Evolutionary conservation across 805 yeast genomes (phyloP), one percentile per base, ranked within the genome.

Genomic region (Wilhelminamyces savonicus): DNA sequence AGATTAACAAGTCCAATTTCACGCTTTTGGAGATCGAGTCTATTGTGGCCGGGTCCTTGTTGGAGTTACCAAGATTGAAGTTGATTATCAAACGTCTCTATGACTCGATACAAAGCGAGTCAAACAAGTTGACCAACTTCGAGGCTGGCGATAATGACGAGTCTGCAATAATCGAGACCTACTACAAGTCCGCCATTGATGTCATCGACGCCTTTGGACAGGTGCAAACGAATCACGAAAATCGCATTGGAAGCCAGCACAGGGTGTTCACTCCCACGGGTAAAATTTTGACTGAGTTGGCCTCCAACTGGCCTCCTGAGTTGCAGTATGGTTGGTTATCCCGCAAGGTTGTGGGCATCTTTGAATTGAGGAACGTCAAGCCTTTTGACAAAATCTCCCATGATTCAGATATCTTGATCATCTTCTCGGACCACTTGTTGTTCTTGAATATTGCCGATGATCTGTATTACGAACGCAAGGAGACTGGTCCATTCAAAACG

Each of bases 241-340:
- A 31, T n/a, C 16, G 14, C 9, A 21, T 29, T 22, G 46, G 36
- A 23, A 13, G 27, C 16, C 31, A 21, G 19, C 16, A 35, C 7
- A 43, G 95, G 39, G 77, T 86, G 0, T 83, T 87, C 51, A 88
- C 96, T 0, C 95, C 95, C 2, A 79, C 95, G 0, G 97, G 97
- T 1, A 87, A 86, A 51, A 68, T 90, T 3, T 59, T 90, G 28
- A 79, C 94, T 0, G 95, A 87, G 43, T 54, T 87, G 13, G 94
- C 95, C 3, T 66, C 74, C 11, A 77, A 75, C 9, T 88, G 97
- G 97, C 97, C 97, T 0, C 58, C 74, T 0, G 88, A 81, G 40
- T 62, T 90, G 15, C 94, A 84, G 39, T 80, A 78, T 48, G 95
- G 94, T 13, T 88, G 96, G 97, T 52, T 86, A 17, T 73, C 80